Evolutionary conservation across 495 filamentous ascomycete genomes (phyloP).

Genomic region (Neurospora sp.): DNA sequence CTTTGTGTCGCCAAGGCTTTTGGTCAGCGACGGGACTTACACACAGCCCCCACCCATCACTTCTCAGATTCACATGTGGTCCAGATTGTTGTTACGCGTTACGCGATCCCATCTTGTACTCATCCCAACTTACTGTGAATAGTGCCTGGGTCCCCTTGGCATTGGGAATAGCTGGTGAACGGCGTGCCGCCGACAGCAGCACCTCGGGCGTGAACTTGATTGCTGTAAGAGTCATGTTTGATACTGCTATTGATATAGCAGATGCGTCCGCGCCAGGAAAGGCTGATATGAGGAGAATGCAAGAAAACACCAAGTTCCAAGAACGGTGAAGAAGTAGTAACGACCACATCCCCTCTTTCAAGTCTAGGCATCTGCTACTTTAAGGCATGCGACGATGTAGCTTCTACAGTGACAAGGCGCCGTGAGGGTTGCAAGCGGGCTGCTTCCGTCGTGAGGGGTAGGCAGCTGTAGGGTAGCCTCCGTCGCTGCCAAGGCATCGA

Average conservation of each 20-base stretch:
- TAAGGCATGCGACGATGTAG: neutral
- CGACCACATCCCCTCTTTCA: neutral
- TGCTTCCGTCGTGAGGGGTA: neutral
- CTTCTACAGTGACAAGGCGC: neutral
- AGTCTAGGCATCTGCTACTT: neutral
- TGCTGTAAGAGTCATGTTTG: slow-evolving; percentile 52
- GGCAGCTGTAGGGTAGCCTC: neutral
- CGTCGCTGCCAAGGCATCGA: neutral
- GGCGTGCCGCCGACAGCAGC: slow-evolving; percentile 74
- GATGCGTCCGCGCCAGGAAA: slow-evolving; percentile 1
- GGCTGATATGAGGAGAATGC: slow-evolving; percentile 1
- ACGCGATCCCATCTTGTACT: neutral
- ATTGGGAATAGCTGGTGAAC: slow-evolving; percentile 69
- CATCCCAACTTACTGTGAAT: slow-evolving; percentile 43
- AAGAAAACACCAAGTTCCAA: neutral
- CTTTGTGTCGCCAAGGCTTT: slow-evolving; percentile 2
- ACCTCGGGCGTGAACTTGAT: slow-evolving; percentile 72
- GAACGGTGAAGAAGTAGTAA: neutral
- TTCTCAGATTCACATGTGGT: neutral
- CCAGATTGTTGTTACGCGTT: neutral
- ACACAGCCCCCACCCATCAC: neutral
- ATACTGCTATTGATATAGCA: neutral
- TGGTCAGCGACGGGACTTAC: neutral
- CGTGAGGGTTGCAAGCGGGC: neutral
- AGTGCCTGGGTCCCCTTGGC: slow-evolving; percentile 55